Conservation (phyloP, 2,329 filamentous ascomycete genomes). For the Xylariaceae sp. region DNA sequence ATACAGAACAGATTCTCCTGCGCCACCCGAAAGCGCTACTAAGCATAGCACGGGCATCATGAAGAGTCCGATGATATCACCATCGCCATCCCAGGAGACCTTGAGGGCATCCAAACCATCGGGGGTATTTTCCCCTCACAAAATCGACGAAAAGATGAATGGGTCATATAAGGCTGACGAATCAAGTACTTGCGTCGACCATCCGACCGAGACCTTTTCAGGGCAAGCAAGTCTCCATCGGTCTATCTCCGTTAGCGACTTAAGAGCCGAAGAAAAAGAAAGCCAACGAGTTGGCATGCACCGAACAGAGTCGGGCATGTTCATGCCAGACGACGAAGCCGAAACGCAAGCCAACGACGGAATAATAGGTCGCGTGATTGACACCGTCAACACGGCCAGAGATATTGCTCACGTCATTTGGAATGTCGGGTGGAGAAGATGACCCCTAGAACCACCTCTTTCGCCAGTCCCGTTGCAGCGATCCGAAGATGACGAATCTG, state of each 20-base stretch:
- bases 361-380: constrained; percentile 72
- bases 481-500: constrained; percentile 2
- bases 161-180: constrained; percentile 48
- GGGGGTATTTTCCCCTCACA: constrained; percentile 59
- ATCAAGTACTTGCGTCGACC: constrained; percentile 23
- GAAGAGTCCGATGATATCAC: constrained; percentile 53
- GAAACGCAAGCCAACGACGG: constrained; percentile 57
- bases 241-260: constrained; percentile 44
- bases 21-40: constrained; percentile 56
- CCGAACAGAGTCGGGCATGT: constrained; percentile 80
- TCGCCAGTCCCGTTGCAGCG: not conserved
- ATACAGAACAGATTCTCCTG: constrained; percentile 71
- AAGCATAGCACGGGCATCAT: constrained; percentile 50
- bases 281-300: constrained; percentile 59
- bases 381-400: constrained; percentile 69
- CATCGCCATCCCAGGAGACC: constrained; percentile 78
- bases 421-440: constrained; percentile 63
- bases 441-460: constrained; percentile 9
- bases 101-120: constrained; percentile 65
- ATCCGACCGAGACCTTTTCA: constrained; percentile 16
- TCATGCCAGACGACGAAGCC: constrained; percentile 79
- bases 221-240: constrained; percentile 38
- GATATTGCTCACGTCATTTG: constrained; percentile 67
- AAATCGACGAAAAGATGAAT: constrained; percentile 50
- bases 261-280: constrained; percentile 45